Base-by-base conservation (phyloP, 2,329 filamentous ascomycete species). In the Fusarium proliferatum region DNA sequence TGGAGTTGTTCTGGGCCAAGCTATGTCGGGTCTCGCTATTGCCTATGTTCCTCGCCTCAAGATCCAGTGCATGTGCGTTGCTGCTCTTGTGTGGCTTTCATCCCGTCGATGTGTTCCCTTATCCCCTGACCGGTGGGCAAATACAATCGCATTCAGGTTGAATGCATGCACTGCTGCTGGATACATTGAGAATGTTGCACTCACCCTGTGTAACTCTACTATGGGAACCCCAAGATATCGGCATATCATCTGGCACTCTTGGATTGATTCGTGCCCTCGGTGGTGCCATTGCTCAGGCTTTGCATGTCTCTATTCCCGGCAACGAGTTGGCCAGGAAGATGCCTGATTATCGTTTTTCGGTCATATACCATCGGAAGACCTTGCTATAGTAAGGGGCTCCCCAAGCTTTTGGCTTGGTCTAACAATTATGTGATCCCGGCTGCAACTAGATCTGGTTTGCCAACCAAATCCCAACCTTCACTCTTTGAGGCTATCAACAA, bases 161-260 rank as follows among this genome's bases (percentile, higher is more conserved):
- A 52, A 84, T 12, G 80, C 76, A 13, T 79, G 78, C 55, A 70
- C 77, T 34, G 78, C 77, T 48, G 80, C 82, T 30, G 83, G 83
- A 5, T 83, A 80, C 69, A 79, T 84, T 60, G 82, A 84, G 66
- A 84, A 82, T 73, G 78, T 84, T 57, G 77, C 80, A n/a, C 79
- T 85, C 56, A 82, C 84, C 2, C 2, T 83, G 82, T 12, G 83
- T 86, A 33, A 83, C 84, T 4, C 80, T 85, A 15, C 81, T 87
- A 46, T 85, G 82, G 76, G 85, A 85, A 64, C 79, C 85, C 9
- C 82, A 85, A 69, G 85, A 86, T 67, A 86, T 86, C 49, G 85
- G 85, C 21, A 80, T 86, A 21, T 85, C 76, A 61, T 84, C 72
- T 10, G 85, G 85, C 23, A 81, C 85, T 28, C 82, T 86, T 36